A percentile compares a stretch with the other conserved stretches of the same genome.
phyloP scores from a whole-genome alignment of 2,329 filamentous ascomycete genomes.

The Ceratocystis variospora region DNA sequence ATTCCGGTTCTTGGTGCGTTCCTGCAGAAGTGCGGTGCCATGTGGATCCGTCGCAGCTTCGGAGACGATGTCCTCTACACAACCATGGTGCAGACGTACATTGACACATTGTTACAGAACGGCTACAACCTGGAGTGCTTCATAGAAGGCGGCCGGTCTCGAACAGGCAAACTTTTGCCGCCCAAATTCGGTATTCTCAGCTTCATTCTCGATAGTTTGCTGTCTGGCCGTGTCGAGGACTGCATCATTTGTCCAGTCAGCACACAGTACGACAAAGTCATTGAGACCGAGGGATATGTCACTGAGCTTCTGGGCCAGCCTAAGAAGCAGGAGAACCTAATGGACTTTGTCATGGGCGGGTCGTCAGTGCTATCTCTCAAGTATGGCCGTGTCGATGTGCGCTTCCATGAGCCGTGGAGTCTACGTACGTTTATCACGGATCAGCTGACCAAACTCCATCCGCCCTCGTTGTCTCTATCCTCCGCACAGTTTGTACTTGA shows the following conservation, averaged over 20 bases:
- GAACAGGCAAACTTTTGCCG: conserved; percentile 83
- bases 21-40: conserved; percentile 86
- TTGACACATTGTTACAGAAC: conserved; percentile 78
- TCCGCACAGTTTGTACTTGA: conserved; percentile 29
- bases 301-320: conserved; percentile 85
- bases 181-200: conserved; percentile 92
- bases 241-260: conserved; percentile 89
- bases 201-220: conserved; percentile 79
- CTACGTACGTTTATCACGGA: conserved; percentile 66
- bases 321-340: conserved; percentile 87
- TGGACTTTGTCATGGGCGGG: conserved; percentile 69
- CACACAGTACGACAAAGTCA: conserved; percentile 97
- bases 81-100: conserved; percentile 89
- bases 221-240: conserved; percentile 79
- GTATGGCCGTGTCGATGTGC: conserved; percentile 81
- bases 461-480: conserved; percentile 30
- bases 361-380: conserved; percentile 81
- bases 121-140: conserved; percentile 97
- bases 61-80: conserved; percentile 82
- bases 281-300: conserved; percentile 94
- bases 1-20: conserved; percentile 83
- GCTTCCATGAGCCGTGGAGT: conserved; percentile 95
- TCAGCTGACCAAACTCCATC: conserved; percentile 40
- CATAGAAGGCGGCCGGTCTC: conserved; percentile 83
- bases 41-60: conserved; percentile 91